Percentiles rank a stretch among this genome's conserved stretches.
phyloP scores from a whole-genome alignment of 2,329 filamentous ascomycete species.

The Trichoderma endophyticum region DNA sequence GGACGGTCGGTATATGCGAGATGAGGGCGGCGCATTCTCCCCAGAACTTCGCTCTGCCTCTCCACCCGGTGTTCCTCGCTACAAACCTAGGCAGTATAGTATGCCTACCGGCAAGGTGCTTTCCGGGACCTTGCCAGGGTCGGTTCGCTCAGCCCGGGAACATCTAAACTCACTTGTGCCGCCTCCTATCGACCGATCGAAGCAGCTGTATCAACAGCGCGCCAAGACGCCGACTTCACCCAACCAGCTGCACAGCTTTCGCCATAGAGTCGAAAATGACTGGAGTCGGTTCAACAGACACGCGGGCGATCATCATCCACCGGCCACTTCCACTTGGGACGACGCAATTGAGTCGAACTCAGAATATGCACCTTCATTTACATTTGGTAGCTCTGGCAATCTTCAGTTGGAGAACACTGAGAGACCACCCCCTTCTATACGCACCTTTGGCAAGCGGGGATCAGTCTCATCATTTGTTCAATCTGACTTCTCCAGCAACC shows the following conservation, averaged over 20 bases:
- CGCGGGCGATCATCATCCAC: background rate
- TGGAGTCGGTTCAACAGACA: slow-evolving; percentile 17
- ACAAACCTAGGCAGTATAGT: slow-evolving; percentile 15
- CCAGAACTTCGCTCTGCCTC: slow-evolving; percentile 7
- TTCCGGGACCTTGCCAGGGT: background rate
- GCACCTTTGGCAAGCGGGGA: slow-evolving; percentile 9
- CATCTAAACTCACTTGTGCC: background rate
- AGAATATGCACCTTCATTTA: slow-evolving; percentile 1
- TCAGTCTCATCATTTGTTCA: slow-evolving; percentile 12
- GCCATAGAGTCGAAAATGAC: slow-evolving; percentile 10
- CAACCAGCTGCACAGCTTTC: slow-evolving; percentile 9
- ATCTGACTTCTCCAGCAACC: slow-evolving; percentile 12
- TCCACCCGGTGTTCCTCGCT: slow-evolving; percentile 15
- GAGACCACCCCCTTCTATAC: background rate
- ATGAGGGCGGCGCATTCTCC: background rate
- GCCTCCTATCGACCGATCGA: background rate
- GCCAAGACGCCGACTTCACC: slow-evolving; percentile 7
- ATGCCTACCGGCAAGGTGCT: slow-evolving; percentile 4
- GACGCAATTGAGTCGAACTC: slow-evolving; percentile 1
- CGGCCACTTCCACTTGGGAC: background rate
- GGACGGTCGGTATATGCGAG: slow-evolving; percentile 15
- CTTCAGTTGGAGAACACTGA: background rate
- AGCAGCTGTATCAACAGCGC: background rate
- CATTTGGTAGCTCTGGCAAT: background rate
- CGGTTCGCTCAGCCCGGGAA: slow-evolving; percentile 17